These are phyloP conservation scores for Mercurialis annua DNA, from an alignment of 345 rosid genomes.

Conservation along the genomic window DNA sequence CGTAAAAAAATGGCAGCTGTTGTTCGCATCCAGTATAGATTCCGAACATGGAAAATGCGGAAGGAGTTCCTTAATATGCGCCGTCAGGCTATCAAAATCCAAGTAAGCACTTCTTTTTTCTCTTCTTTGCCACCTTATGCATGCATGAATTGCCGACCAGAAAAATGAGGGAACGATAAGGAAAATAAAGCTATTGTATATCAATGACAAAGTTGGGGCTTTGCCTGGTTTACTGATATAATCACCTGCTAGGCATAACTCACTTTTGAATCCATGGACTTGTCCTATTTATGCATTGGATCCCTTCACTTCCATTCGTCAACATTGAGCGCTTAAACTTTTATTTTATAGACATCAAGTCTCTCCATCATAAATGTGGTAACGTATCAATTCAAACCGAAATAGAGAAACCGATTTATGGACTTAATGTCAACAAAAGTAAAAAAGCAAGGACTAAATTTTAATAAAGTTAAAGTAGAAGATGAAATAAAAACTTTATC, in stretches of 20 bases:
- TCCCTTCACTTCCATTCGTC: too few relatives aligned
- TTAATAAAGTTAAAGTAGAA: too few relatives aligned
- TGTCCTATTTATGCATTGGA: too few relatives aligned
- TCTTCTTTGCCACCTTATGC: conserved; percentile 5
- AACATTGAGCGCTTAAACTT: too few relatives aligned
- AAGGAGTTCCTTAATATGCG: conserved; percentile 73
- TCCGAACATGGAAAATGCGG: conserved; percentile 81
- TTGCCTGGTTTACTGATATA: neutral
- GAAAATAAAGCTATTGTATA: neutral
- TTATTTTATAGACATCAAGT: too few relatives aligned
- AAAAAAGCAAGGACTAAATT: too few relatives aligned
- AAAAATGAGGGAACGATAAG: neutral
- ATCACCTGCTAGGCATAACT: neutral
- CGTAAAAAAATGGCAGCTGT: conserved; percentile 81
- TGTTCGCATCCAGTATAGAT: conserved; percentile 74
- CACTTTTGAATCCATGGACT: too few relatives aligned
- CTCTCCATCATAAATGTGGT: too few relatives aligned
- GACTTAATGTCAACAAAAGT: too few relatives aligned
- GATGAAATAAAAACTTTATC: too few relatives aligned
- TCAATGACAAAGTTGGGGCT: neutral
- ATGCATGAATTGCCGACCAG: neutral
- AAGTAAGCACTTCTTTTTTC: conserved; percentile 43
- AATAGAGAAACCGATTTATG: too few relatives aligned
- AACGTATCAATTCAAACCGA: too few relatives aligned
- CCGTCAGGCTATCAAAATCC: conserved; percentile 69